Conservation (phyloP, 164 flowering plant species). For the Nelumbo lutea region DNA sequence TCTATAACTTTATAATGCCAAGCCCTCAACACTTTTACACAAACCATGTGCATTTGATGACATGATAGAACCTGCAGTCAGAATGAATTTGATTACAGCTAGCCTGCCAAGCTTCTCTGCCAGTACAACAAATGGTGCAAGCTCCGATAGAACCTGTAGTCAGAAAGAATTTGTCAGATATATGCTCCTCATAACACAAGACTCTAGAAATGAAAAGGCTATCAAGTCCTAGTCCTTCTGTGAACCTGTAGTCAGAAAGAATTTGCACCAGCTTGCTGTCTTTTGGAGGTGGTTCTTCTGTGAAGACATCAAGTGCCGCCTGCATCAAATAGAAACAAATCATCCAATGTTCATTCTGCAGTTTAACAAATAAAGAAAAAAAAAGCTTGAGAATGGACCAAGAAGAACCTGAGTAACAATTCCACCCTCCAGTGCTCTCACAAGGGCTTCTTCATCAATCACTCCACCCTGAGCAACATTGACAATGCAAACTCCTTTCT, state of each 20-base stretch:
- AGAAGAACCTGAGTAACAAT: slow-evolving; percentile 66
- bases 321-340: slow-evolving; percentile 17
- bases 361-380: background rate
- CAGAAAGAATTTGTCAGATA: slow-evolving; percentile 29
- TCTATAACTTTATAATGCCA: too few relatives aligned
- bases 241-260: too few relatives aligned
- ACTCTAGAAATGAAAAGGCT: too few relatives aligned
- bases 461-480: slow-evolving; percentile 95
- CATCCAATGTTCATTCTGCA: background rate
- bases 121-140: too few relatives aligned
- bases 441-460: slow-evolving; percentile 79
- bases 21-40: too few relatives aligned
- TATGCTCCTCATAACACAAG: slow-evolving; percentile 40
- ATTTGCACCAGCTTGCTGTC: slow-evolving; percentile 51
- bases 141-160: too few relatives aligned
- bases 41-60: too few relatives aligned
- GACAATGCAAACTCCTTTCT: slow-evolving; percentile 71
- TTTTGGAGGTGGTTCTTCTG: slow-evolving; percentile 9
- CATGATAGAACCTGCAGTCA: too few relatives aligned
- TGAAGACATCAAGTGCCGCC: slow-evolving; percentile 93
- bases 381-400: background rate
- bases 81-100: too few relatives aligned
- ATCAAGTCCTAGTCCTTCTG: too few relatives aligned
- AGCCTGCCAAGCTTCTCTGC: too few relatives aligned
- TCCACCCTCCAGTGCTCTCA: slow-evolving; percentile 74